Evolutionary conservation across 2,329 filamentous ascomycete species (phyloP).

Genomic region (Tolypocladium cylindrosporum): DNA sequence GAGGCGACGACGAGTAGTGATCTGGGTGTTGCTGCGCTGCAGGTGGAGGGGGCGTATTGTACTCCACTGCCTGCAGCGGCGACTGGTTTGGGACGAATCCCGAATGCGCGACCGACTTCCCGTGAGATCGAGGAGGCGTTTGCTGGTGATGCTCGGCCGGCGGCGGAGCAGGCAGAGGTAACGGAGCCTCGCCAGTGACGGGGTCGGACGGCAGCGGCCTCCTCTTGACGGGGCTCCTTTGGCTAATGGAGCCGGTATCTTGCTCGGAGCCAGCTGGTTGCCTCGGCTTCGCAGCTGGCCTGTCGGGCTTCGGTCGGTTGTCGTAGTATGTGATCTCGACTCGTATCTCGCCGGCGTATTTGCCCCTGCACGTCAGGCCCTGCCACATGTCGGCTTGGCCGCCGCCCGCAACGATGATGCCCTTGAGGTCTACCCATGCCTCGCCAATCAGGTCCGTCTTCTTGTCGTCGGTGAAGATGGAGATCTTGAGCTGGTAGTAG

Average conservation of each 20-base stretch:
- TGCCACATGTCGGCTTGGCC: conserved; percentile 96
- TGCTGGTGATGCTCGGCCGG: conserved; percentile 30
- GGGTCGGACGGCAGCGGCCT: conserved; percentile 77
- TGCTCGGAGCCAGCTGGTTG: conserved; percentile 24
- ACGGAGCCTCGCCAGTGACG: conserved; percentile 43
- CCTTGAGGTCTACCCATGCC: conserved; percentile 74
- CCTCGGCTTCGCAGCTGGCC: conserved; percentile 47
- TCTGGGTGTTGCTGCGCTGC: conserved; percentile 23
- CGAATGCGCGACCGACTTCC: conserved; percentile 25
- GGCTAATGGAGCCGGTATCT: conserved; percentile 29
- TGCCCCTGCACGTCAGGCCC: conserved; percentile 73
- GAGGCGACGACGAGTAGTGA: conserved; percentile 24
- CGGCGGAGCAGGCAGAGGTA: conserved; percentile 11
- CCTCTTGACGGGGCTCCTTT: conserved; percentile 62
- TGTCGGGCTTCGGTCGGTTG: conserved; percentile 70
- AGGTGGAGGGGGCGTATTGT: conserved; percentile 30
- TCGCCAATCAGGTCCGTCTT: conserved; percentile 95
- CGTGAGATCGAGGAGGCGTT: conserved; percentile 37
- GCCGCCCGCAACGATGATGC: conserved; percentile 74
- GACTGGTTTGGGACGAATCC: conserved; percentile 39
- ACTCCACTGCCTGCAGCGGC: conserved; percentile 43
- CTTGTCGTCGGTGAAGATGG: conserved; percentile 97
- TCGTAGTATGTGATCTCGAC: conserved; percentile 98
- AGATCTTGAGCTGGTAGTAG: conserved; percentile 91
- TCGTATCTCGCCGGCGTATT: conserved; percentile 90